Percentiles rank a stretch among this genome's conserved stretches.
Evolutionary conservation across 176 grass and related monocot species (phyloP).

Genomic region (Carex cristatella): DNA sequence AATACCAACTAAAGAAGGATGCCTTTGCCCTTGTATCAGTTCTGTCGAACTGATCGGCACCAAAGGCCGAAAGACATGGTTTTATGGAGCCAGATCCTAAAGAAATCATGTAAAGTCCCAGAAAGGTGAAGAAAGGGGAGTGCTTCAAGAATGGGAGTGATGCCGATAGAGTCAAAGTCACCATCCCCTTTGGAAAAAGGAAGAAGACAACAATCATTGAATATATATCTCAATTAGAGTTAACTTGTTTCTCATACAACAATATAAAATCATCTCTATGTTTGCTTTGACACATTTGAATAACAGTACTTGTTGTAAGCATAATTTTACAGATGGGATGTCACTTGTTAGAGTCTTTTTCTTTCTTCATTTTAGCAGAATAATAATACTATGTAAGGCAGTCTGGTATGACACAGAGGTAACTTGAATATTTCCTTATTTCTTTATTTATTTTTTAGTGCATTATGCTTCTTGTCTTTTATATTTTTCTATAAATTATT

Average conservation of each 20-base stretch:
- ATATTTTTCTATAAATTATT: no score
- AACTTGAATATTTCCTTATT: background rate
- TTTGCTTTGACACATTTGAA: no score
- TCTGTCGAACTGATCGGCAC: conserved; percentile 27
- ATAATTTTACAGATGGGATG: background rate
- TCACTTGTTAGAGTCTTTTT: background rate
- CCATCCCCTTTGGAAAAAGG: no score
- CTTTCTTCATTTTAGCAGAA: background rate
- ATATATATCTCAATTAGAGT: background rate
- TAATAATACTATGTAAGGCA: background rate
- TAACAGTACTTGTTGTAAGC: background rate
- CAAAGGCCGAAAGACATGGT: conserved; percentile 54
- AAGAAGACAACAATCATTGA: no score
- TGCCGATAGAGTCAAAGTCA: no score
- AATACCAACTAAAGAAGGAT: conserved; percentile 28
- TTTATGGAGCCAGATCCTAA: conserved; percentile 63
- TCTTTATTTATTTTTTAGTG: background rate
- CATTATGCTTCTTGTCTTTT: no score
- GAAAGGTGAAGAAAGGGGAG: conserved; percentile 40
- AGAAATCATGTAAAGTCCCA: conserved; percentile 64
- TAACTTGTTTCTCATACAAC: conserved; percentile 19
- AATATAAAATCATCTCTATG: background rate
- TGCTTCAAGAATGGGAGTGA: background rate
- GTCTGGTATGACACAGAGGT: background rate
- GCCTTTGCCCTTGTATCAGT: conserved; percentile 13